phyloP scores from a whole-genome alignment of 805 yeast genomes.

The Priceomyces medius region DNA sequence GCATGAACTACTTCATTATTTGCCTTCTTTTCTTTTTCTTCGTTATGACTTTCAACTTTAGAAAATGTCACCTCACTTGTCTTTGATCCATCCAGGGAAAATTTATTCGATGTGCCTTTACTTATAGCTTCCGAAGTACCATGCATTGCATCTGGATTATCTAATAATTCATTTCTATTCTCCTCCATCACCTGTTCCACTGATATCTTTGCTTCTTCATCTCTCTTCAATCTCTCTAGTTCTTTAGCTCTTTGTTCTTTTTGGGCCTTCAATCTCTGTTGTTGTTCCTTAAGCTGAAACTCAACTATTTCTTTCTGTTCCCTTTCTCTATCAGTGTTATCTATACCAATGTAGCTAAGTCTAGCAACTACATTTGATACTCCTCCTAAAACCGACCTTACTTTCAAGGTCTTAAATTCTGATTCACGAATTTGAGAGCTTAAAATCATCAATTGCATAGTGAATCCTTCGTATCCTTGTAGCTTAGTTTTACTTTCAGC shows the following conservation, averaged over 20 bases:
- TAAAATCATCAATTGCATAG: constrained; percentile 14
- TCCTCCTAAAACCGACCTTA: constrained; percentile 21
- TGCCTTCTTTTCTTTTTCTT: too few relatives aligned
- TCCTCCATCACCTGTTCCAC: not conserved
- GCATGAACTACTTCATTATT: constrained; percentile 9
- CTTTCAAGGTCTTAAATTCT: constrained; percentile 9
- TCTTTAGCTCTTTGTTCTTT: constrained; percentile 9
- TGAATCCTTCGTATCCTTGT: constrained; percentile 1
- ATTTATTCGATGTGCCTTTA: not conserved
- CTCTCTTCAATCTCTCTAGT: constrained; percentile 5
- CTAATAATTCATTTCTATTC: not conserved
- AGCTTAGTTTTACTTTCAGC: not conserved
- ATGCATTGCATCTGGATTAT: not conserved
- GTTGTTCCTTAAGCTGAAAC: constrained; percentile 19
- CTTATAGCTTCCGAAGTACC: too few relatives aligned
- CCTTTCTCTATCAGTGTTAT: constrained; percentile 6
- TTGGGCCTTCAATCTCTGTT: constrained; percentile 11
- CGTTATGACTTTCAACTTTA: too few relatives aligned
- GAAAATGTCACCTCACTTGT: too few relatives aligned
- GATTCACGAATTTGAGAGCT: constrained; percentile 12
- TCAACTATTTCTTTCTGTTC: constrained; percentile 23
- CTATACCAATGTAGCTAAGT: constrained; percentile 12
- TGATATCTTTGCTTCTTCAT: not conserved
- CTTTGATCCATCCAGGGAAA: too few relatives aligned
- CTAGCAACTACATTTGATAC: constrained; percentile 25